Evolutionary conservation across 169 alveolate genomes (phyloP), one percentile per base, ranked within the genome.

Genomic region (Plasmodium knowlesi): DNA sequence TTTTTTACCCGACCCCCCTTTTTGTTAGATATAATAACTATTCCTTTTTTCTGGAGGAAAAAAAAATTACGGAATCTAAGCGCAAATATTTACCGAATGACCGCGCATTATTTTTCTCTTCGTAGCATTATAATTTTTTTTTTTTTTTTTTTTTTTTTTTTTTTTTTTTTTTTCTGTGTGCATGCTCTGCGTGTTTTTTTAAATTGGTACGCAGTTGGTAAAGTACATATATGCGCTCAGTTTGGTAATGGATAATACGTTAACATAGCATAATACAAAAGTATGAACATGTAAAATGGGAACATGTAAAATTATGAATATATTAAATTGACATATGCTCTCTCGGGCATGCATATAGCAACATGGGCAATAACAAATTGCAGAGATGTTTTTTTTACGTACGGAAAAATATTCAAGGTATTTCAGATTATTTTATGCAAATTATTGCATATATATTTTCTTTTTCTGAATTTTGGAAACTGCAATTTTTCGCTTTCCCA

Each of bases 121-220:
- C n/a, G n/a, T 79, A n/a, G 28, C 39, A 22, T 12, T 79, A 14
- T 32, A 32, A 41, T n/a, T 79, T 79, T 39, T 79, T 79, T 79
- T 79, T 76, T 32, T 39, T 79, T 41, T 79, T 79, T 79, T 46
- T 79, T 79, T n/a, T 79, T 79, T 39, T 79, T n/a, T 79, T 79
- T 39, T 79, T 79, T 79, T 79, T 76, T 32, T 39, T 79, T 41
- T 79, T 79, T 79, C 73, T 79, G 84, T 79, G 84, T 28, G 32
- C 54, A 19, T 28, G 46, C 39, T 41, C 39, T 28, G 39, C 57
- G 4, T 79, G 22, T 79, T 79, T 79, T 79, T 37, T 37, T 37
- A 41, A 79, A 79, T 79, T 79, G 32, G 71, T 37, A 79, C 46
- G n/a, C n/a, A 79, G 30, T 8, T 5, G 25, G 37, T 37, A 37